Base-by-base conservation (phyloP, 495 filamentous ascomycete genomes). In the Amphirosellinia nigrospora region DNA sequence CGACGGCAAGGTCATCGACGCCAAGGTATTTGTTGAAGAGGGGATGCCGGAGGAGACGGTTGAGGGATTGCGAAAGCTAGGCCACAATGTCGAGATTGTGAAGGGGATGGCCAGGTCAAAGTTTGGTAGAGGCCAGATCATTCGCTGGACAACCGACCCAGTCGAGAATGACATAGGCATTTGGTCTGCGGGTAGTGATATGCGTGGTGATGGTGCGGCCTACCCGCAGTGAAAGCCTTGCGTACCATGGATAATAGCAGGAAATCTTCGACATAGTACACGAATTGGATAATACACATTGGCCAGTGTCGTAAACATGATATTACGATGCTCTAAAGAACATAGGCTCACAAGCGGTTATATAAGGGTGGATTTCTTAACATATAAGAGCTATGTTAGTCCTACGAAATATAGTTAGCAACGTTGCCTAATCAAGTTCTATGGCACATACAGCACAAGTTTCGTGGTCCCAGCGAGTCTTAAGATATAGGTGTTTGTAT, bases 91-190 rank as follows among this genome's bases (percentile, higher is more conserved):
- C 1, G 75, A 89, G 80, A 84, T 95, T 15, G 81, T 94, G 58
- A 85, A 48, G 21, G 94, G 90, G 3, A 89, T 86, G 84, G 78
- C 83, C 62, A 85, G 96, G 77, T 83, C 85, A 3, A 80, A 91
- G 80, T 99, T 99, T 86, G 96, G 96, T 2, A 83, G 94, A 2
- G 96, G 96, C 0, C 96, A 99, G 85, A 85, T 98, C 53, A 94
- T 98, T 68, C 83, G 93, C 65, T 87, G 80, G 74, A 79, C 77
- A 36, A 74, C 85, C 67, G 91, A 96, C 82, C 83, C 86, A 30
- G 87, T 94, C 64, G 89, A 93, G 30, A 70, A 46, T 43, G 89
- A 89, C 39, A 78, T 82, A 56, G 80, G 86, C 55, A 87, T 98
- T 13, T 97, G 90, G 83, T 93, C 89, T 72, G 94, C 88, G 2